These are phyloP conservation scores for Coemansia sp. DNA, from an alignment of 192 early-diverging fungal genomes.

Conservation along the genomic window DNA sequence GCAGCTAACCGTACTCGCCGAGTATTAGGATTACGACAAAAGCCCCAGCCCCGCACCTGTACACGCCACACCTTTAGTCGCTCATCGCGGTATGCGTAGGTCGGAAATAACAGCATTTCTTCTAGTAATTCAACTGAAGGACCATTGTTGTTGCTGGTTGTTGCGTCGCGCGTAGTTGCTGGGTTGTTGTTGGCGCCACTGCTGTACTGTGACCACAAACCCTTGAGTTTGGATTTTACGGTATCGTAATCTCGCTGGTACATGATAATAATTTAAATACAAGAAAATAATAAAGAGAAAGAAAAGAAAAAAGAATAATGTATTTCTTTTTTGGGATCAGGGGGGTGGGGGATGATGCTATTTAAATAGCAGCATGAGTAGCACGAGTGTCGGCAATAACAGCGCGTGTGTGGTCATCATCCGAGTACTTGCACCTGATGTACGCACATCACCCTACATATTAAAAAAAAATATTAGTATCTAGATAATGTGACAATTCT, in stretches of 20 bases:
- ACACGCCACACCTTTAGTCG: conserved; percentile 52
- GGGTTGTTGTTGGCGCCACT: neutral
- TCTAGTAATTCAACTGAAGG: conserved; percentile 14
- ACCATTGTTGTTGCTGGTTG: neutral
- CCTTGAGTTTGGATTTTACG: conserved; percentile 38
- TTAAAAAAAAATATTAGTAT: neutral
- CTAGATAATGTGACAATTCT: neutral
- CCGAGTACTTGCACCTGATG: conserved; percentile 1
- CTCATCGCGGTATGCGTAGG: conserved; percentile 52
- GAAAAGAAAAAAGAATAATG: neutral
- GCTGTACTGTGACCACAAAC: conserved; percentile 40
- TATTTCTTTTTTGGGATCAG: neutral
- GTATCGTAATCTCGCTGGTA: conserved; percentile 34
- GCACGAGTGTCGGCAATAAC: conserved; percentile 1
- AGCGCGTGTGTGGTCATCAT: neutral
- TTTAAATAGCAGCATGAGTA: neutral
- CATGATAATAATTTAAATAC: conserved; percentile 16
- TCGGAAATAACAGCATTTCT: conserved; percentile 50
- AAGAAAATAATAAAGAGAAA: conserved; percentile 7
- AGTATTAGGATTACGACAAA: conserved; percentile 34
- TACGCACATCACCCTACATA: conserved; percentile 13
- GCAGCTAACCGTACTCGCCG: conserved; percentile 38
- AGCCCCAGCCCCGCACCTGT: conserved; percentile 53
- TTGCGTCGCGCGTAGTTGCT: neutral
- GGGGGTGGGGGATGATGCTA: neutral